Evolutionary conservation across 116 monocot species (phyloP).

Genomic region (Trichopus zeylanicus): DNA sequence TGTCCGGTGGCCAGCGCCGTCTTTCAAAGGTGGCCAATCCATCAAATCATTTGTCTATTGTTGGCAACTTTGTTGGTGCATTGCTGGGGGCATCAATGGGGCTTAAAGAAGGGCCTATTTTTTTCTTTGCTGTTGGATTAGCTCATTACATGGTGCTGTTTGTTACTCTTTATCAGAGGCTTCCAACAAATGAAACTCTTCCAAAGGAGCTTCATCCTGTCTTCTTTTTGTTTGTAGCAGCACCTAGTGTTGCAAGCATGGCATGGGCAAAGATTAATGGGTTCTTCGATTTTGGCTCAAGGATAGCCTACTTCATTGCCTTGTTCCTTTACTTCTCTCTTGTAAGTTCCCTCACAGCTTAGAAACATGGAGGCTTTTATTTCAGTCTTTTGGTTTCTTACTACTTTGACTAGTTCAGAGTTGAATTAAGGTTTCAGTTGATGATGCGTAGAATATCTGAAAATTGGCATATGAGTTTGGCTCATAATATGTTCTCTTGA

Average conservation of each 20-base stretch:
- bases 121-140: slow-evolving; percentile 42
- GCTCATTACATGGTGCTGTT: slow-evolving; percentile 35
- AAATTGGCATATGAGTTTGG: no score
- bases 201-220: slow-evolving; percentile 42
- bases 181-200: slow-evolving; percentile 34
- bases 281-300: slow-evolving; percentile 25
- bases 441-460: no score
- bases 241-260: slow-evolving; percentile 31
- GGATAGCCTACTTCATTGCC: slow-evolving; percentile 22
- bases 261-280: slow-evolving; percentile 32
- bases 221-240: slow-evolving; percentile 34
- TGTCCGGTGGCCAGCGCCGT: slow-evolving; percentile 35
- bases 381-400: no score
- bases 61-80: slow-evolving; percentile 41
- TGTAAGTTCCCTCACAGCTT: slow-evolving; percentile 10
- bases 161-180: slow-evolving; percentile 42
- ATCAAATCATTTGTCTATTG: slow-evolving; percentile 30
- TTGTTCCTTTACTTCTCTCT: slow-evolving; percentile 32
- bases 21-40: slow-evolving; percentile 49
- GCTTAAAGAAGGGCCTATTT: slow-evolving; percentile 35
- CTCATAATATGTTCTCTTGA: no score
- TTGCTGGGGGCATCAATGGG: slow-evolving; percentile 33
- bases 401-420: no score
- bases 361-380: no score
- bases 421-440: no score